These are phyloP conservation scores for Lasiodiplodia hormozganensis DNA, from an alignment of 2,329 filamentous ascomycete genomes.

Conservation along the genomic window DNA sequence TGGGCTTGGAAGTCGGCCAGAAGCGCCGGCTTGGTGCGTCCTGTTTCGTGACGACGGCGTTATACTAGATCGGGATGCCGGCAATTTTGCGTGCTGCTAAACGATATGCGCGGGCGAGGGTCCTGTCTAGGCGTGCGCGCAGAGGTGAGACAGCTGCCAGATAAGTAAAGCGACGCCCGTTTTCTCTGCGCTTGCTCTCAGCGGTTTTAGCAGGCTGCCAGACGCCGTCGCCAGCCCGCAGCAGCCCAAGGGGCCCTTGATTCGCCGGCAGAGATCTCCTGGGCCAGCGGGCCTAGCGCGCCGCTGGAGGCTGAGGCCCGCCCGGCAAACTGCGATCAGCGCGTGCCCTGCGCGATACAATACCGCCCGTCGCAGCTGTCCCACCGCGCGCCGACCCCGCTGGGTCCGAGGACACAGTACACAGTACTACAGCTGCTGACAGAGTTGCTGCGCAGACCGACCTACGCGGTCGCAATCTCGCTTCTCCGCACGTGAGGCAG, in stretches of 20 bases:
- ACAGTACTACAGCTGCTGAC: not conserved
- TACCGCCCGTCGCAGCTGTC: not conserved
- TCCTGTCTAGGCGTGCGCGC: constrained; percentile 7
- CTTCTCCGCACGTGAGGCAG: constrained; percentile 24
- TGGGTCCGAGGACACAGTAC: not conserved
- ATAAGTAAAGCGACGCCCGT: constrained; percentile 14
- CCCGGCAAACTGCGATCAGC: constrained; percentile 22
- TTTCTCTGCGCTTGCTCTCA: not conserved
- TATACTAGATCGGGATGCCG: constrained; percentile 24
- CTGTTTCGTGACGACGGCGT: constrained; percentile 27
- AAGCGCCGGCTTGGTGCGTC: constrained; percentile 16
- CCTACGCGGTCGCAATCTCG: constrained; percentile 21
- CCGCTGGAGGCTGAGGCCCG: constrained; percentile 23
- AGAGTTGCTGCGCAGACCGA: not conserved
- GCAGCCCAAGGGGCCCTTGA: constrained; percentile 13
- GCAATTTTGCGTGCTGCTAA: constrained; percentile 27
- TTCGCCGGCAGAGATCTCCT: constrained; percentile 25
- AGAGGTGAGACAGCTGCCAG: not conserved
- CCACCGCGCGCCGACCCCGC: not conserved
- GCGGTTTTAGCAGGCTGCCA: constrained; percentile 15
- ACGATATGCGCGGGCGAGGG: constrained; percentile 14
- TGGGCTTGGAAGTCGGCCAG: constrained; percentile 11
- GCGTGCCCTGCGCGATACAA: not conserved
- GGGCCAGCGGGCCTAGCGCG: constrained; percentile 11
- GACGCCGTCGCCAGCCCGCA: not conserved